A percentile compares a stretch with the other conserved stretches of the same genome.
Conservation (phyloP, 208 protist species). For the Crithidia bombi region DNA sequence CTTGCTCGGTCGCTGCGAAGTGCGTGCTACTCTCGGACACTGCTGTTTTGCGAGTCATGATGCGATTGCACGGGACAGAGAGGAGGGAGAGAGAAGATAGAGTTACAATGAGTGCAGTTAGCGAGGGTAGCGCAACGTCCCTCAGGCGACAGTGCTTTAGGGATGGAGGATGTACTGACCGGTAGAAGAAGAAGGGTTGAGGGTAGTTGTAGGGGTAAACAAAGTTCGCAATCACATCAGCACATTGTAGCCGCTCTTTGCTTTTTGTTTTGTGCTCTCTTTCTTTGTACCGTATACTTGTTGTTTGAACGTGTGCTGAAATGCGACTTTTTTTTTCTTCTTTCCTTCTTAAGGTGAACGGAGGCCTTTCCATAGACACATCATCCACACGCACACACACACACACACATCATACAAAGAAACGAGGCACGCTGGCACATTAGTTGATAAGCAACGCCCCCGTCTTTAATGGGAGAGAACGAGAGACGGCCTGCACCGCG, state of each 20-base stretch:
- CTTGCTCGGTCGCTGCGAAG: too few relatives aligned
- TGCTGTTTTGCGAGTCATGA: too few relatives aligned
- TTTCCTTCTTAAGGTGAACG: conserved; percentile 4
- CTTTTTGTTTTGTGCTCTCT: conserved; percentile 8
- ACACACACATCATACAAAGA: neutral
- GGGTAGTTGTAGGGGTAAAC: neutral
- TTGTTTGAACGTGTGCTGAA: conserved; percentile 5
- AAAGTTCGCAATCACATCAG: neutral
- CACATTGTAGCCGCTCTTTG: conserved; percentile 2
- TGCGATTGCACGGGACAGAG: neutral
- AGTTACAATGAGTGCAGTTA: neutral
- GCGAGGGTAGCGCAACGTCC: too few relatives aligned
- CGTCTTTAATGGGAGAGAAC: too few relatives aligned
- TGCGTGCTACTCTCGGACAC: too few relatives aligned
- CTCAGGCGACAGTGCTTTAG: too few relatives aligned
- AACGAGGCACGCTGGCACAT: neutral
- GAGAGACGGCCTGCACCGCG: too few relatives aligned
- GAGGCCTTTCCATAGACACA: neutral
- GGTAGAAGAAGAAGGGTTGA: conserved; percentile 1
- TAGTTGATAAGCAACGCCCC: too few relatives aligned
- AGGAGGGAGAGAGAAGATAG: neutral
- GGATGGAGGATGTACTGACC: too few relatives aligned
- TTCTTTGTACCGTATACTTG: neutral
- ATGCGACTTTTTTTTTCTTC: conserved; percentile 7
- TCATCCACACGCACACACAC: neutral